phyloP scores from a whole-genome alignment of 2,329 filamentous ascomycete species.

The Septoria linicola region DNA sequence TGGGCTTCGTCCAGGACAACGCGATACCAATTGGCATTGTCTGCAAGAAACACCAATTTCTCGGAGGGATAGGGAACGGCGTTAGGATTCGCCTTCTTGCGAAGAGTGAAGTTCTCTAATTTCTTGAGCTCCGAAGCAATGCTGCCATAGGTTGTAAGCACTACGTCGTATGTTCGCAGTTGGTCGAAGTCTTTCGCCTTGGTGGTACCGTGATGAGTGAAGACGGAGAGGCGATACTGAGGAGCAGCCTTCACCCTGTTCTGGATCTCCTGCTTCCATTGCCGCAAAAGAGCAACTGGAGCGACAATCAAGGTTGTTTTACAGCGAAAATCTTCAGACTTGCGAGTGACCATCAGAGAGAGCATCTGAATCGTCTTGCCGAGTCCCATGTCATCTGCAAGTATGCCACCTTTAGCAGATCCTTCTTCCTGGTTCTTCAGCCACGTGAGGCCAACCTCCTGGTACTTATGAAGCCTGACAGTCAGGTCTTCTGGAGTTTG shows the following conservation, averaged over 20 bases:
- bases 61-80: slow-evolving; percentile 35
- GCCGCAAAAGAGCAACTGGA: slow-evolving; percentile 74
- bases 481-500: slow-evolving; percentile 68
- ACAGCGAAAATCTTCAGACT: slow-evolving; percentile 56
- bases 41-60: slow-evolving; percentile 46
- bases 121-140: slow-evolving; percentile 66
- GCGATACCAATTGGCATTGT: slow-evolving; percentile 60
- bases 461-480: slow-evolving; percentile 73
- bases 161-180: slow-evolving; percentile 67
- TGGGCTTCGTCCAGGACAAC: slow-evolving; percentile 79
- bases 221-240: slow-evolving; percentile 60
- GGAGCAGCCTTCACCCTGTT: slow-evolving; percentile 60
- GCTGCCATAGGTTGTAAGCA: slow-evolving; percentile 77
- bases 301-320: slow-evolving; percentile 82
- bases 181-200: slow-evolving; percentile 61
- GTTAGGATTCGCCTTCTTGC: slow-evolving; percentile 48
- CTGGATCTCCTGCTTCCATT: slow-evolving; percentile 80
- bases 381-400: slow-evolving; percentile 80
- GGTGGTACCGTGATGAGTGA: slow-evolving; percentile 63
- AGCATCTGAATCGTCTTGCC: slow-evolving; percentile 84
- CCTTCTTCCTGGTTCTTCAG: slow-evolving; percentile 72
- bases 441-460: slow-evolving; percentile 75
- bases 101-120: slow-evolving; percentile 52
- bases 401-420: slow-evolving; percentile 69
- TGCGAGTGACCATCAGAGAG: slow-evolving; percentile 69